Evolutionary conservation across 176 grass and related monocot species (phyloP).

Genomic region (Microstegium vimineum): DNA sequence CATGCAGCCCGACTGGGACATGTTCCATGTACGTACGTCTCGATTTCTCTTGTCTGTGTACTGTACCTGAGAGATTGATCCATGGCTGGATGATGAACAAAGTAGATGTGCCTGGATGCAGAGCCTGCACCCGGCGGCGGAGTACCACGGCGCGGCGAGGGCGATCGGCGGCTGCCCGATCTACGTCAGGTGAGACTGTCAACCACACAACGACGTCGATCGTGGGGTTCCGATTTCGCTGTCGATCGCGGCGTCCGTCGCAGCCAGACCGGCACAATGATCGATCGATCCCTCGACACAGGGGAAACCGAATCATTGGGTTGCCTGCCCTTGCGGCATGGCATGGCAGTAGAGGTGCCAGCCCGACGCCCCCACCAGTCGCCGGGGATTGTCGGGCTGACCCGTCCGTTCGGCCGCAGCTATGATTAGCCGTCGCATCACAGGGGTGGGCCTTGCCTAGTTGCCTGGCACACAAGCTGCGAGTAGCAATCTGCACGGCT

Average conservation of each 20-base stretch:
- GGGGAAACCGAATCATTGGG: slow-evolving; percentile 11
- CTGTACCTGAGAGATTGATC: neutral
- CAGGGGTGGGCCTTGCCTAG: no score
- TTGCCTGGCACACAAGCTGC: neutral
- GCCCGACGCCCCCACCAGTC: neutral
- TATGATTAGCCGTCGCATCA: slow-evolving; percentile 16
- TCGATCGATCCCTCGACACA: neutral
- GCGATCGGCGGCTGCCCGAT: slow-evolving; percentile 57
- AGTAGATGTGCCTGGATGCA: slow-evolving; percentile 14
- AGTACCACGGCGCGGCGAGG: slow-evolving; percentile 63
- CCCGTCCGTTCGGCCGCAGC: no score
- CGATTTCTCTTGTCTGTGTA: no score
- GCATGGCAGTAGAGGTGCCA: neutral
- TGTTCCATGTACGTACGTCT: slow-evolving; percentile 66
- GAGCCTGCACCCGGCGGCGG: slow-evolving; percentile 77
- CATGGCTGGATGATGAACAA: neutral
- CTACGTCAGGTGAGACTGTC: slow-evolving; percentile 52
- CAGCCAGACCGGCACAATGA: neutral
- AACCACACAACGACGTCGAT: neutral
- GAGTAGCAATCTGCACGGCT: neutral
- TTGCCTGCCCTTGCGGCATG: no score
- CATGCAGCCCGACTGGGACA: slow-evolving; percentile 95
- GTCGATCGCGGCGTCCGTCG: neutral
- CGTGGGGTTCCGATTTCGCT: no score
- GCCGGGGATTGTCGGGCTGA: no score